phyloP scores from a whole-genome alignment of 768 basidiomycete species.

The Tylopilus felleus region DNA sequence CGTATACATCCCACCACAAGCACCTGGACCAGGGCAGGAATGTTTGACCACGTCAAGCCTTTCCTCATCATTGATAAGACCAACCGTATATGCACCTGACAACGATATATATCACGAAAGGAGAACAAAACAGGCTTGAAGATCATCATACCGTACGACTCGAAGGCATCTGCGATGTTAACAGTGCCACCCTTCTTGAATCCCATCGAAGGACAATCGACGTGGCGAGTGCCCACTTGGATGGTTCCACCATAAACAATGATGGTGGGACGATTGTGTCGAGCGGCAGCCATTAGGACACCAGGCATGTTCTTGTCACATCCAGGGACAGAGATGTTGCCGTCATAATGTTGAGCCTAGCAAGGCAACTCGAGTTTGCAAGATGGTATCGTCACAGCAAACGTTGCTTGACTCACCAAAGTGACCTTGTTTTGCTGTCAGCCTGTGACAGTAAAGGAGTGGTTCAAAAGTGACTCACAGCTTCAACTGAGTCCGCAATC shows the following conservation, averaged over 20 bases:
- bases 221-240: conserved; percentile 66
- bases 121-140: background rate
- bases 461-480: conserved; percentile 41
- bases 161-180: conserved; percentile 82
- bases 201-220: conserved; percentile 80
- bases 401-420: conserved; percentile 38
- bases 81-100: conserved; percentile 70
- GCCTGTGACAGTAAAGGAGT: background rate
- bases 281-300: conserved; percentile 79
- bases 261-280: conserved; percentile 85
- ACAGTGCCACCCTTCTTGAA: conserved; percentile 76
- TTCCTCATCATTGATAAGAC: conserved; percentile 76
- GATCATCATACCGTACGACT: conserved; percentile 62
- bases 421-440: conserved; percentile 43
- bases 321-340: conserved; percentile 81
- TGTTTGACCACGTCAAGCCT: conserved; percentile 82
- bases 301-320: conserved; percentile 96
- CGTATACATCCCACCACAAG: conserved; percentile 90
- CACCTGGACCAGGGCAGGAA: conserved; percentile 81
- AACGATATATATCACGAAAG: background rate
- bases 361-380: background rate
- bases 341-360: conserved; percentile 86
- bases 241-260: conserved; percentile 88
- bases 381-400: background rate
- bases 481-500: conserved; percentile 88